Base-by-base conservation (phyloP, 495 filamentous ascomycete genomes). In the Parathielavia appendiculata region DNA sequence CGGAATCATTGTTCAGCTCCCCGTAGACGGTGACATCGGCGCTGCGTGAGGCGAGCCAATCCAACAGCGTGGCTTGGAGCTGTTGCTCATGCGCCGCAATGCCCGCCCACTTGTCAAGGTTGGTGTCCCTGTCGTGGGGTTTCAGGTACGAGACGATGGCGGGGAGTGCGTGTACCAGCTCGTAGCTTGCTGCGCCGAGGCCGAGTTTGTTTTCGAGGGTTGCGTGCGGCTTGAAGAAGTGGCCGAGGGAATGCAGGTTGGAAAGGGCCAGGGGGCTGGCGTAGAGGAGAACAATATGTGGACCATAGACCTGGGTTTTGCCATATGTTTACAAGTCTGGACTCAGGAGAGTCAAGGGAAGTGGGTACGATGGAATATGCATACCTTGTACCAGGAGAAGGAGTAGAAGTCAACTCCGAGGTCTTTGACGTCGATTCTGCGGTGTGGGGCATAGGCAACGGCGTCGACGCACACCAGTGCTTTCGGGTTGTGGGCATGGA, bases 301-400 rank as follows among this genome's bases (percentile, higher is more conserved):
- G 87, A 0, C 86, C 87, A 68, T 84, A 90, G 22, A 87, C 84
- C 60, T 63, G 36, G 8, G 34, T 43, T 43, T 4, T 16, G 26
- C n/a, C n/a, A n/a, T n/a, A n/a, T n/a, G n/a, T n/a, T 30, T 34
- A 17, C 22, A 19, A 10, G 17, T 17, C 17, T 45, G n/a, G 17
- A 11, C 19, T 46, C n/a, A 26, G 26, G 26, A 6, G 26, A 30
- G 26, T 30, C 6, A 14, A 9, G 35, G 35, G 35, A 9, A 11
- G 35, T 38, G 35, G 11, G 19, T 44, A 6, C n/a, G 32, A 56
- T 26, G 19, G 23, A 45, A 36, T 13, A 26, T 11, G n/a, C 5
- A 6, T 62, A 79, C 76, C 69, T 90, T 89, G 70, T 89, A 89
- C 81, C 88, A 91, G 3, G 78, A 83, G 61, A 89, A 85, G n/a